Base-by-base conservation (phyloP, 805 yeast species). In the Nakazawaea holstii region DNA sequence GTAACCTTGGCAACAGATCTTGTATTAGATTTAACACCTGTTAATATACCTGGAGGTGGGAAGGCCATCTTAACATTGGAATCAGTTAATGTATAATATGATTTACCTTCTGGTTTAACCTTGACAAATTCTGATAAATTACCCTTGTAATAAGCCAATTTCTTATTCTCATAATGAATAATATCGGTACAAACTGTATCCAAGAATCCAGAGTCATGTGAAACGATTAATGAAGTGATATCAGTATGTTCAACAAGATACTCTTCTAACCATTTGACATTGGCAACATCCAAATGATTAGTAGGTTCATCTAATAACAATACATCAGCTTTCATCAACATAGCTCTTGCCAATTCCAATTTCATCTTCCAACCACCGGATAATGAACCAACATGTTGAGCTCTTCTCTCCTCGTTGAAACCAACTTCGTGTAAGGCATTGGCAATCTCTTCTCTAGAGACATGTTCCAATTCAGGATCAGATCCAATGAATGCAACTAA, bases 281-380 rank as follows among this genome's bases (percentile, higher is more conserved):
- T 92, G 39, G 80, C 73, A 43, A 89, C 97, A 73, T 94, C 99
- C 78, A 92, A 80, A 73, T 92, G 99, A 72, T 92, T 92, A 55
- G 99, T 92, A 66, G 99, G 99, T 79, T 92, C 99, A 70, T 92
- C 99, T 62, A 92, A 77, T 57, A 92, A 74, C 60, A 92, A 77
- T 48, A 92, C 91, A 69, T 92, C 99, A 32, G 98, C 99, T 68
- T 84, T 89, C 89, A 90, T 87, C 57, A 92, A 74, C 97, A 92
- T 91, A 33, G 98, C 99, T 72, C 97, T 84, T n/a, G 98, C 99
- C 60, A 92, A 76, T 70, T 91, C 98, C 57, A 92, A 78, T 72
- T 92, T 92, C 99, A 92, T 92, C 71, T 94, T 94, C 99, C 99
- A 92, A 67, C 99, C 99, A 68, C 99, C 99, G 39, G 97, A 88